These are phyloP conservation scores for Metarhizium guizhouense DNA, from an alignment of 2,329 filamentous ascomycete genomes.

Conservation along the genomic window DNA sequence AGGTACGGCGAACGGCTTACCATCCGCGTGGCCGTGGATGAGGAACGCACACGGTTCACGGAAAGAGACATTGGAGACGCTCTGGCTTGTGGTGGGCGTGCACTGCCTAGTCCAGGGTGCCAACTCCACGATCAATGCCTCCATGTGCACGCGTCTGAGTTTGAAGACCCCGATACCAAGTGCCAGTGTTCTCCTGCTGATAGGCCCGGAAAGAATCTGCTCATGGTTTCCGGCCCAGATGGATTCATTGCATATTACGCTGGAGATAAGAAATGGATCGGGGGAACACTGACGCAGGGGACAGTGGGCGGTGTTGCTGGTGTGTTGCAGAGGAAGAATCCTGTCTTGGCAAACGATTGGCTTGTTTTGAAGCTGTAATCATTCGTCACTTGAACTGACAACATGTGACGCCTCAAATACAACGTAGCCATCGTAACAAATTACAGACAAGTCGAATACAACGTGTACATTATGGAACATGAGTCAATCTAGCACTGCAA, in stretches of 20 bases:
- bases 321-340: slow-evolving; percentile 41
- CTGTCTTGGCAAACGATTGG: slow-evolving; percentile 32
- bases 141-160: slow-evolving; percentile 21
- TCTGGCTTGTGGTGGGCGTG: slow-evolving; percentile 10
- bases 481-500: not conserved
- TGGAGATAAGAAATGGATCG: slow-evolving; percentile 67
- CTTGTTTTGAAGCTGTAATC: slow-evolving; percentile 42
- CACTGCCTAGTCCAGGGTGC: slow-evolving; percentile 11
- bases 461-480: not conserved
- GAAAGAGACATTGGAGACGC: slow-evolving; percentile 35
- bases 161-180: slow-evolving; percentile 16
- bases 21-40: slow-evolving; percentile 74
- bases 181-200: slow-evolving; percentile 17
- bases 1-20: slow-evolving; percentile 46
- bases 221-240: slow-evolving; percentile 85
- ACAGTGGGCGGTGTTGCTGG: slow-evolving; percentile 60
- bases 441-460: not conserved
- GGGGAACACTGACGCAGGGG: slow-evolving; percentile 67
- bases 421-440: not conserved
- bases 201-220: slow-evolving; percentile 46
- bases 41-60: slow-evolving; percentile 62
- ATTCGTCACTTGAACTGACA: not conserved
- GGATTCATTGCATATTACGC: slow-evolving; percentile 79
- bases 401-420: no score
- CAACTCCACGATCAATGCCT: slow-evolving; percentile 21